These are phyloP conservation scores for Paraglomus occultum DNA, from an alignment of 192 early-diverging fungal species.

Conservation along the genomic window DNA sequence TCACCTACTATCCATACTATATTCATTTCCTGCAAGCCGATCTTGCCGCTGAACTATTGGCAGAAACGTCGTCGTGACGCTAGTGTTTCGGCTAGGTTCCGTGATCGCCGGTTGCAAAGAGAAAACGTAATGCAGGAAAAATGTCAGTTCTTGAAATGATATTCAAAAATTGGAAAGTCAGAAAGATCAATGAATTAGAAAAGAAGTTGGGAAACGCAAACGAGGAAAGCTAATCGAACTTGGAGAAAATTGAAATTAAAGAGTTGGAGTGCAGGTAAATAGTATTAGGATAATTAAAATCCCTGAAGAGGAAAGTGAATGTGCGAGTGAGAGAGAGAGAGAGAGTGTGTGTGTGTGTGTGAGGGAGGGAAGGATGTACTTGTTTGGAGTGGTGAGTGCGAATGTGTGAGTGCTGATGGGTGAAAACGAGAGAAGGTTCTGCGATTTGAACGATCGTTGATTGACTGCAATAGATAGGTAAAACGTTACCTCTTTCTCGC, in stretches of 20 bases:
- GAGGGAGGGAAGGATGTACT: no score
- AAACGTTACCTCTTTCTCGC: no score
- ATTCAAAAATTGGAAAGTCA: slow-evolving; percentile 35
- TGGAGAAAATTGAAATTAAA: slow-evolving; percentile 12
- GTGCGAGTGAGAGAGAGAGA: no score
- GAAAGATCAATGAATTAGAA: slow-evolving; percentile 27
- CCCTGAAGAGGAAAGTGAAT: no score
- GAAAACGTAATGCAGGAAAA: slow-evolving; percentile 55
- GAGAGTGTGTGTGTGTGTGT: no score
- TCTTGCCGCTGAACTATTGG: slow-evolving; percentile 48
- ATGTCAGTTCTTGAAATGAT: slow-evolving; percentile 43
- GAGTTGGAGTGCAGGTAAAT: slow-evolving; percentile 32
- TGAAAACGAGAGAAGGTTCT: no score
- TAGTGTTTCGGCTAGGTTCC: slow-evolving; percentile 60
- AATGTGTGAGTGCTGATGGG: no score
- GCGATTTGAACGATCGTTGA: no score
- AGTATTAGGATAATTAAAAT: no score
- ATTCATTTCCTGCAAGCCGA: not conserved
- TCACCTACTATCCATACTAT: slow-evolving; percentile 3
- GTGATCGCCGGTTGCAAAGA: slow-evolving; percentile 62
- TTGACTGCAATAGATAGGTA: no score
- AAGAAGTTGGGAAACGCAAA: slow-evolving; percentile 24
- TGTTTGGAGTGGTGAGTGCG: no score
- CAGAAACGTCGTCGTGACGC: slow-evolving; percentile 63
- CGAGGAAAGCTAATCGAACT: not conserved